Percentiles rank a stretch among this genome's conserved stretches.
Evolutionary conservation across 176 grass and related monocot species (phyloP).

Genomic region (Phoenix roebelenii): DNA sequence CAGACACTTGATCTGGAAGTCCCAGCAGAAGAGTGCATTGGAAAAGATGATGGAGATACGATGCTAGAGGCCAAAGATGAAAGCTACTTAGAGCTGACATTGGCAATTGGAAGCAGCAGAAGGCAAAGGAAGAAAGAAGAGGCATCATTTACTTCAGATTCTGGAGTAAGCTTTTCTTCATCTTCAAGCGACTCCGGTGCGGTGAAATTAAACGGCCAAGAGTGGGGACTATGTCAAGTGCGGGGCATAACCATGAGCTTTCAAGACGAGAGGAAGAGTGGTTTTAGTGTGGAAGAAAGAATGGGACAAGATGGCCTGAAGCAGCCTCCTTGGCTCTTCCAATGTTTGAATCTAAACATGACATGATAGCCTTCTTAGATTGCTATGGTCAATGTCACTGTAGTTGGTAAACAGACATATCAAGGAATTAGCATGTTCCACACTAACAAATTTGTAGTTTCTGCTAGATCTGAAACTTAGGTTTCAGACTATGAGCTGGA

Average conservation of each 20-base stretch:
- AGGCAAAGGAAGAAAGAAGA: constrained; percentile 28
- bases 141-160: constrained; percentile 39
- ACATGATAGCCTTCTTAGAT: constrained; percentile 24
- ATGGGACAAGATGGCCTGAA: constrained; percentile 51
- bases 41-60: constrained; percentile 1
- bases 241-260: constrained; percentile 33
- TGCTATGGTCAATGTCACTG: too few relatives aligned
- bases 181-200: constrained; percentile 37
- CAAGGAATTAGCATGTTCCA: too few relatives aligned
- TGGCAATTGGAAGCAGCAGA: constrained; percentile 39
- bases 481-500: too few relatives aligned
- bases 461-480: too few relatives aligned
- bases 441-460: too few relatives aligned
- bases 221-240: not conserved
- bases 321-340: constrained; percentile 52
- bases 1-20: not conserved
- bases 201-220: not conserved
- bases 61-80: constrained; percentile 16
- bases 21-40: not conserved
- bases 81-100: constrained; percentile 49
- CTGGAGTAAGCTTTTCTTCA: constrained; percentile 30
- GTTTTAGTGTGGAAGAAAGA: not conserved
- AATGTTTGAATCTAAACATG: constrained; percentile 62
- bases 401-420: too few relatives aligned
- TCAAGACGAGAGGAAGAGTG: constrained; percentile 35